These are phyloP conservation scores for Trichoderma asperellum DNA, from an alignment of 2,329 filamentous ascomycete species.

Conservation along the genomic window DNA sequence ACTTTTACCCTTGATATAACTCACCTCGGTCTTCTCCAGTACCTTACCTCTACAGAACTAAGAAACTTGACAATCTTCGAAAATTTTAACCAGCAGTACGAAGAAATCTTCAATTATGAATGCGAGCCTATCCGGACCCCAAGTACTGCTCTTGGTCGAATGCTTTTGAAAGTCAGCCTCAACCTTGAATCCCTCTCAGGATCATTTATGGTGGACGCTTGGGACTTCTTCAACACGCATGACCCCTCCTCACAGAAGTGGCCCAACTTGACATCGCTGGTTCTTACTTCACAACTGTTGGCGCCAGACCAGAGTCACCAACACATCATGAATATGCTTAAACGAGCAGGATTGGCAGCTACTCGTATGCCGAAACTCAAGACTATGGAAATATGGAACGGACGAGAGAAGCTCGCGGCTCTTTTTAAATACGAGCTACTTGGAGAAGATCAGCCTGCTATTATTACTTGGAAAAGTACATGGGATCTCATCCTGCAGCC, in stretches of 20 bases:
- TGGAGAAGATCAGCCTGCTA: conserved; percentile 16
- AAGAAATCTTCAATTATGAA: background rate
- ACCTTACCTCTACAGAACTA: background rate
- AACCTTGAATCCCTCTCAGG: conserved; percentile 32
- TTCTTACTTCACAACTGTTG: conserved; percentile 38
- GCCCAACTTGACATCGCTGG: conserved; percentile 37
- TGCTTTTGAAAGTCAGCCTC: background rate
- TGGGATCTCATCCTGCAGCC: conserved; percentile 23
- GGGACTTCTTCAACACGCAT: conserved; percentile 35
- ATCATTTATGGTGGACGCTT: conserved; percentile 38
- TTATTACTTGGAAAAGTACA: conserved; percentile 31
- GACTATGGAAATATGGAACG: conserved; percentile 43
- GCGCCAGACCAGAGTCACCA: conserved; percentile 27
- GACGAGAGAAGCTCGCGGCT: conserved; percentile 32
- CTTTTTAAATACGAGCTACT: conserved; percentile 34
- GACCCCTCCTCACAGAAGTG: conserved; percentile 25
- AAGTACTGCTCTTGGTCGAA: background rate
- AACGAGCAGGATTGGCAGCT: conserved; percentile 34
- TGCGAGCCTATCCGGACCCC: background rate
- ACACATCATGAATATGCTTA: conserved; percentile 36
- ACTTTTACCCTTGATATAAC: background rate
- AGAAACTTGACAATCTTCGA: conserved; percentile 7
- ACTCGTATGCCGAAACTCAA: conserved; percentile 38
- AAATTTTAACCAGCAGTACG: conserved; percentile 16
- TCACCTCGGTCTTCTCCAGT: background rate